Evolutionary conservation across 1,284 basidiomycete genomes (phyloP).

Genomic region (Cryptococcus sp.): DNA sequence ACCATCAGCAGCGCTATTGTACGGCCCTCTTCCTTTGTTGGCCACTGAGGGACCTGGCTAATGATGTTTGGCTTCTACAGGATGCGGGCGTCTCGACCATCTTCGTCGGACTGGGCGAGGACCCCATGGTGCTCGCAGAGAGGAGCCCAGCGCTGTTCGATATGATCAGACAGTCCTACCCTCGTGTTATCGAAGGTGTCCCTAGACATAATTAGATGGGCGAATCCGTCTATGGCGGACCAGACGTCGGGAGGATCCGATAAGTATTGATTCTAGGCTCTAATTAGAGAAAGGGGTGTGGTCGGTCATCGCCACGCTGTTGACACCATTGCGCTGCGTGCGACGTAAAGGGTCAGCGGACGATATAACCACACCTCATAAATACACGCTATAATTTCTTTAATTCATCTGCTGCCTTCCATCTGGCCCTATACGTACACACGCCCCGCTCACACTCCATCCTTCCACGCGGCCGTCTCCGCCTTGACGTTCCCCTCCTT

Average conservation of each 20-base stretch:
- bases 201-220: slow-evolving; percentile 5
- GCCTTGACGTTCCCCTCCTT: slow-evolving; percentile 43
- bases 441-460: slow-evolving; percentile 17
- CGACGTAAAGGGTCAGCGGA: background rate
- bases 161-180: slow-evolving; percentile 48
- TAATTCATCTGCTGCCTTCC: background rate
- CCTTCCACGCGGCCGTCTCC: slow-evolving; percentile 47
- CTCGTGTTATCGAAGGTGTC: slow-evolving; percentile 47
- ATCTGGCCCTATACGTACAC: background rate
- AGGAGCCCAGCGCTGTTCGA: slow-evolving; percentile 64
- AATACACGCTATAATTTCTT: background rate
- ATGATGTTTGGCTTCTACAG: slow-evolving; percentile 8
- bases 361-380: background rate
- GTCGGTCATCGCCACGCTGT: background rate
- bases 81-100: slow-evolving; percentile 71
- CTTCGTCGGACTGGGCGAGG: slow-evolving; percentile 78
- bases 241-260: no score
- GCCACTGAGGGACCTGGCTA: background rate
- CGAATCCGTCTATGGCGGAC: no score
- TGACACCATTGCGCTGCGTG: no score
- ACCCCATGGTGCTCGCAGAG: slow-evolving; percentile 65
- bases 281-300: no score
- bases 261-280: no score
- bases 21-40: background rate
- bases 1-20: slow-evolving; percentile 38